Evolutionary conservation across 768 basidiomycete species (phyloP), one percentile per base, ranked within the genome.

Genomic region (Amylocystis lapponica): DNA sequence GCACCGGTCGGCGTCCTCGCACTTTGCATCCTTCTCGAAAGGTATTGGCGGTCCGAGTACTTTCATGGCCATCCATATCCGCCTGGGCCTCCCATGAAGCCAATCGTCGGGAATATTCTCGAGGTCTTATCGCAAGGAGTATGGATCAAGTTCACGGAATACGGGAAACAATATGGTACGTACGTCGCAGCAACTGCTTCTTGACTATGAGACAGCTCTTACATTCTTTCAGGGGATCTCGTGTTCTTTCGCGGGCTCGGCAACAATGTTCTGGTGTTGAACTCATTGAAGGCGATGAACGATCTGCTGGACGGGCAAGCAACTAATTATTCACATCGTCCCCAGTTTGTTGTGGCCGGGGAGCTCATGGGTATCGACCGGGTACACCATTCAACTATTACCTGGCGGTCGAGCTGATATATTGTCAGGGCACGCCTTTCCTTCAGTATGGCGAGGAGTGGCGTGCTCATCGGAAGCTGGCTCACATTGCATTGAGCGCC

Each of bases 331-430:
- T 65, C 65, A 6, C 47, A 61, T 30, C 51, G 64, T 4, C 63
- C 65, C 3, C 52, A 45, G 14, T 63, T 69, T n/a, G 56, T 58
- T 1, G 64, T 71, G 39, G 61, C 60, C 6, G 62, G 66, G 12
- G 65, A 65, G 23, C 56, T 70, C 55, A 63, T 64, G 56, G 50
- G 51, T 4, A 36, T 62, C 46, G 47, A 37, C 16, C 39, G 51
- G 40, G 54, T 53, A 35, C 27, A 7, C 3, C 14, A 2, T n/a
- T 14, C 3, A 8, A 14, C 13, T 8, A n/a, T 17, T 21, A 21
- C 19, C 20, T 9, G 10, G 14, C n/a, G 7, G 17, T 13, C 36
- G 27, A 33, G 5, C 21, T 41, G 5, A 21, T 12, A 8, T 3
- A n/a, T n/a, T n/a, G n/a, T n/a, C 26, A 63, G 60, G 54, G 53